Conservation (phyloP, 225 moss, liverwort and hornwort species). For the Takakia lepidozioides region DNA sequence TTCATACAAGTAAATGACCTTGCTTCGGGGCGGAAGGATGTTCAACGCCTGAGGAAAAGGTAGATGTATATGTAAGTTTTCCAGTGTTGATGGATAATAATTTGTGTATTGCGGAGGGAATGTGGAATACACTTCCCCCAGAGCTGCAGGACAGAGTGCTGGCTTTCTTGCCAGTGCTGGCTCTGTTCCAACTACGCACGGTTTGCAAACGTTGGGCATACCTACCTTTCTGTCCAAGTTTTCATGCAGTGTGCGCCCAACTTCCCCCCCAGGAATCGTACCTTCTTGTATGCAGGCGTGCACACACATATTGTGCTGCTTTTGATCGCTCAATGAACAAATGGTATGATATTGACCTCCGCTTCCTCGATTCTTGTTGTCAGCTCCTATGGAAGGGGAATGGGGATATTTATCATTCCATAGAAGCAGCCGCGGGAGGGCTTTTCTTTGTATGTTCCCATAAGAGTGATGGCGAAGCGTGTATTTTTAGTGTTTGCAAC, state of each 20-base stretch:
- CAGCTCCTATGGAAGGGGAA: slow-evolving; percentile 28
- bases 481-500: slow-evolving; percentile 45
- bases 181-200: slow-evolving; percentile 25
- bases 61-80: no score
- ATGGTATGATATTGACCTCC: slow-evolving; percentile 39
- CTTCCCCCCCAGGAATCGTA: slow-evolving; percentile 22
- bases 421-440: slow-evolving; percentile 38
- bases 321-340: slow-evolving; percentile 30
- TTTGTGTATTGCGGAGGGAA: no score
- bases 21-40: no score
- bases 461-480: slow-evolving; percentile 38
- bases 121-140: slow-evolving; percentile 39
- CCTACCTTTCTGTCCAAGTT: slow-evolving; percentile 31
- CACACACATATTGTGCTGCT: slow-evolving; percentile 43
- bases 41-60: no score
- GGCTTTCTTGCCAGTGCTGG: slow-evolving; percentile 35
- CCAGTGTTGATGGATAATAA: no score
- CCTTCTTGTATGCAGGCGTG: slow-evolving; percentile 48
- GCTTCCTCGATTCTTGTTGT: slow-evolving; percentile 33
- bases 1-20: no score
- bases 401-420: slow-evolving; percentile 39
- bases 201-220: slow-evolving; percentile 56
- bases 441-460: slow-evolving; percentile 50
- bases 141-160: slow-evolving; percentile 51
- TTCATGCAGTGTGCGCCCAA: slow-evolving; percentile 24